Base-by-base conservation (phyloP, 2,329 filamentous ascomycete genomes). In the Fusarium sp. region DNA sequence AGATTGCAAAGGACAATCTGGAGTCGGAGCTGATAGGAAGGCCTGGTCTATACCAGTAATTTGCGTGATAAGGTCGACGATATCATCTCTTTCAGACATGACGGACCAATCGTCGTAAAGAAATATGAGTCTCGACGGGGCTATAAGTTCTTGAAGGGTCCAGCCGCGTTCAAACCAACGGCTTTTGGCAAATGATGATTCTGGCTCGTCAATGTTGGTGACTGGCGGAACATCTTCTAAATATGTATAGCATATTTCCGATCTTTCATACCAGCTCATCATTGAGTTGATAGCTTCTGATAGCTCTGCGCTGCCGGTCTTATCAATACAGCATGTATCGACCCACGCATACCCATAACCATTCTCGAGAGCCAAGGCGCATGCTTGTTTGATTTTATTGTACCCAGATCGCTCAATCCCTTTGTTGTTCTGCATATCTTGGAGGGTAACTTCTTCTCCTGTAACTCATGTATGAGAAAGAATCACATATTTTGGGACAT, bases 21-120 rank as follows among this genome's bases (percentile, higher is more conserved):
- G 2, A 8, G n/a, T 25, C 3, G 10, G 23, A 27, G 12, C 3
- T 3, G 19, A 21, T 5, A 46, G 10, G 3, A 21, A 25, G 0
- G 23, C 3, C 23, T 27, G 16, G 11, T 45, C 23, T 25, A 44
- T 25, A 4, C 41, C 41, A 3, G 41, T 44, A 9, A 44, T 19
- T 19, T 44, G 7, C 10, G 41, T 44, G 10, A 44, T 27, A 6
- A 27, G 7, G 3, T 29, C 4, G 10, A 16, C 19, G 0, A 48
- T 48, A 0, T 12, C 19, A 6, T 16, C 7, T 21, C 27, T 16
- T 11, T 29, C 19, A 0, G 14, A 29, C 14, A 48, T 48, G 14
- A 16, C 4, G 3, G 19, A 29, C 14, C 45, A 48, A 6, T 48
- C 27, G 3, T 18, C 7, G 6, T 48, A 48, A 10, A 48, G 14